Conservation (phyloP, 1,284 basidiomycete species). For the Anthracocystis panici-leucophaei region DNA sequence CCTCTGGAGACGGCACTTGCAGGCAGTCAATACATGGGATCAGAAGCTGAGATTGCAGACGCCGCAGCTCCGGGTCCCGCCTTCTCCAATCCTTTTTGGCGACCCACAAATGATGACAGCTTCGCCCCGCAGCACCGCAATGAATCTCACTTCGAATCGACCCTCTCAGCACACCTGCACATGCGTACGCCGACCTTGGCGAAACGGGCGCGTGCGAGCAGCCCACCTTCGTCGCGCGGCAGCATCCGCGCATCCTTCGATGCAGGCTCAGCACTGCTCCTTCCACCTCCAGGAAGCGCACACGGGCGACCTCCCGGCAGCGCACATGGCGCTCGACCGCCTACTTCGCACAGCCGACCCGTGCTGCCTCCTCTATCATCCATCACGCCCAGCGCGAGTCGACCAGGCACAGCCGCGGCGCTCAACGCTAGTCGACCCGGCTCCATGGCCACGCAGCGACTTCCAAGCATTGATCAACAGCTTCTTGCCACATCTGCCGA, state of each 20-base stretch:
- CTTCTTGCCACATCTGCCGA: slow-evolving; percentile 38
- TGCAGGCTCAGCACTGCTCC: slow-evolving; percentile 29
- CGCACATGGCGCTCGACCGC: slow-evolving; percentile 40
- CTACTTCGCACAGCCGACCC: slow-evolving; percentile 52
- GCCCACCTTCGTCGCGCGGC: slow-evolving; percentile 45
- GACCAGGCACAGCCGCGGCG: slow-evolving; percentile 53
- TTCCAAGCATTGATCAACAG: slow-evolving; percentile 55
- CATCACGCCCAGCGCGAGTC: slow-evolving; percentile 50
- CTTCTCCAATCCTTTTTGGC: slow-evolving; percentile 49
- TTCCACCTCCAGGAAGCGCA: slow-evolving; percentile 50
- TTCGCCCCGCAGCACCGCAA: slow-evolving; percentile 16
- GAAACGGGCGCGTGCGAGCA: slow-evolving; percentile 36
- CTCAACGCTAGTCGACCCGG: slow-evolving; percentile 32
- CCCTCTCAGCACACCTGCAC: slow-evolving; percentile 56
- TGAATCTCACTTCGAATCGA: slow-evolving; percentile 51
- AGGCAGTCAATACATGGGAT: slow-evolving; percentile 35
- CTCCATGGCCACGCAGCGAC: slow-evolving; percentile 32
- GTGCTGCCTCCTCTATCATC: slow-evolving; percentile 57
- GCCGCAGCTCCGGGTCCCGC: slow-evolving; percentile 11
- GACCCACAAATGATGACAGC: slow-evolving; percentile 17
- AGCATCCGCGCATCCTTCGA: slow-evolving; percentile 42
- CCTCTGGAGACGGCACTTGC: slow-evolving; percentile 42
- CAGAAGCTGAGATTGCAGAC: slow-evolving; percentile 11
- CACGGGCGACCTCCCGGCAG: slow-evolving; percentile 48
- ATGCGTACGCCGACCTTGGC: slow-evolving; percentile 55